Base-by-base conservation (phyloP, 768 basidiomycete genomes). In the Phanerodontia chrysosporium region DNA sequence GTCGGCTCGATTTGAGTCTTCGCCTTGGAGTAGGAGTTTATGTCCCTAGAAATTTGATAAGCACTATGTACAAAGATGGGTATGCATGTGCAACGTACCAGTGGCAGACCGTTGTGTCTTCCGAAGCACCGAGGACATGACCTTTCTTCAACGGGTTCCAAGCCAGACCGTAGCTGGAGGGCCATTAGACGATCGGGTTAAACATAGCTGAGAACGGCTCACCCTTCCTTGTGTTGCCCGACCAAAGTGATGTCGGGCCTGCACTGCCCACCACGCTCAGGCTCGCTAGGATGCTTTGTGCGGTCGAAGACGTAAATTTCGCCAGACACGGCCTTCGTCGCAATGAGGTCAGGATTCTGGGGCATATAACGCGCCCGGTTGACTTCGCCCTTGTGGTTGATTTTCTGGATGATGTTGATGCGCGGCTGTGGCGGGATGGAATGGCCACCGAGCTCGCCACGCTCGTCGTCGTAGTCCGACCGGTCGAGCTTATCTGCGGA, bases 281-380 rank as follows among this genome's bases (percentile, higher is more conserved):
- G 95, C 67, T 96, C 92, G 65, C 88, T 95, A 54, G 94, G 84
- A 72, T 98, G 96, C 73, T 97, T 98, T 35, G 97, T 98, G 59
- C 97, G 78, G 74, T 99, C 97, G 74, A 98, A 99, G n/a, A 99
- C 76, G 58, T 89, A 77, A 2, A 98, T 92, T 62, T 97, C 92
- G 14, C 96, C 97, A 6, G 83, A 85, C 8, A 94, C 83, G 22
- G 95, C 81, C 73, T 98, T 98, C 12, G 96, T 98, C 14, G 97
- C 97, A 64, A 99, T 90, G 64, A 99, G 74, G 74, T 98, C 92
- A 1, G 95, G 92, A 69, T 98, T 99, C 74, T 98, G 96, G 6
- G 97, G 97, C 95, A 98, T 98, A 73, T 98, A 99, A 54, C 97
- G 86, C 60, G 97, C 97, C 45, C 95, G 80, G 74, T 99, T 99